Percentiles rank a stretch among this genome's conserved stretches.
Evolutionary conservation across 345 rosid genomes (phyloP).

Genomic region (Sonneratia caseolaris): DNA sequence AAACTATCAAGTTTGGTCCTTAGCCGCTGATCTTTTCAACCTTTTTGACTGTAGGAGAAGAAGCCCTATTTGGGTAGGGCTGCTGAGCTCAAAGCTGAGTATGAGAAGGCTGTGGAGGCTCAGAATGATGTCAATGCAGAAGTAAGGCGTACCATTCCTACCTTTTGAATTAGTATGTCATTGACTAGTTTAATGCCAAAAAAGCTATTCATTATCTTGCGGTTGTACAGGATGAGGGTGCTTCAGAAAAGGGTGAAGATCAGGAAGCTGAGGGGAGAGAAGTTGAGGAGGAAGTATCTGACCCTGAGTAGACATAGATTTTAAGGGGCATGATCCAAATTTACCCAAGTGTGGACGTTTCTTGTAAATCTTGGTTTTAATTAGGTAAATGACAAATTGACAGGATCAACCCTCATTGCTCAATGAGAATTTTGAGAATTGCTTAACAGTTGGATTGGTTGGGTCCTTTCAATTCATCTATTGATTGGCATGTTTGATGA

Average conservation of each 20-base stretch:
- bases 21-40: background rate
- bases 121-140: slow-evolving; percentile 27
- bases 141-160: slow-evolving; percentile 15
- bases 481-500: too few relatives aligned
- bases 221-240: slow-evolving; percentile 29
- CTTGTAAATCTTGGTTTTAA: too few relatives aligned
- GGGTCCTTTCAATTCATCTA: too few relatives aligned
- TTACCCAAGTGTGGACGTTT: too few relatives aligned
- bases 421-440: too few relatives aligned
- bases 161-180: background rate
- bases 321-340: background rate
- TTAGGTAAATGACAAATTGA: too few relatives aligned
- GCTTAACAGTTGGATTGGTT: too few relatives aligned
- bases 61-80: slow-evolving; percentile 62
- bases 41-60: slow-evolving; percentile 42
- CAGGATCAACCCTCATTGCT: too few relatives aligned
- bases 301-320: background rate
- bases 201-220: background rate
- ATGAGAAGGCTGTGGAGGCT: slow-evolving; percentile 32
- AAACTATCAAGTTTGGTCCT: background rate
- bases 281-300: slow-evolving; percentile 16
- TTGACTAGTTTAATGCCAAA: background rate
- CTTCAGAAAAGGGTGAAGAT: slow-evolving; percentile 16
- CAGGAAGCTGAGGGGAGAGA: background rate
- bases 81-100: slow-evolving; percentile 60